Evolutionary conservation across 1,284 basidiomycete genomes (phyloP), one percentile per base, ranked within the genome.

Genomic region (Naganishia liquefaciens): DNA sequence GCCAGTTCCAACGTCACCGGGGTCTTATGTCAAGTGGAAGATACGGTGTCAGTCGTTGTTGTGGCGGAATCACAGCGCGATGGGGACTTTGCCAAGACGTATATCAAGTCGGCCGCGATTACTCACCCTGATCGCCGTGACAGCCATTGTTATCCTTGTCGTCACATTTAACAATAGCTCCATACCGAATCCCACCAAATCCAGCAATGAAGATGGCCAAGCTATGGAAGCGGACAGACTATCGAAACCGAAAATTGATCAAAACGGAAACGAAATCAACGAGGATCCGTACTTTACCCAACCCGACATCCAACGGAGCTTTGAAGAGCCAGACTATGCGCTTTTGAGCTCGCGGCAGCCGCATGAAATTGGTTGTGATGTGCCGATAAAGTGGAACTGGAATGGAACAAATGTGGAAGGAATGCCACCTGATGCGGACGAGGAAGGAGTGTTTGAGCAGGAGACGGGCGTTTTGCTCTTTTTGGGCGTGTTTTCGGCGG

Each of bases 271-370:
- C n/a, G 50, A 65, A 57, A 54, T 65, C 17, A 46, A 30, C 27
- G 53, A 54, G 11, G 63, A 64, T 25, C 46, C 37, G 27, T 47
- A 52, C 30, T 57, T 58, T 23, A 52, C 30, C 39, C 63, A 75
- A 51, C 70, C 72, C 53, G 73, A 75, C 44, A 70, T 75, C 10
- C 73, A 74, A 60, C 54, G 75, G 37, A 73, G 70, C 61, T 79
- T 78, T 54, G 78, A 79, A 60, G 79, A 79, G 65, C 79, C 79
- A 0, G 76, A 79, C 69, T 80, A 70, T 65, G 72, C 72, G 7
- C 67, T 80, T 27, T 64, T 79, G 54, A 71, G 70, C 43, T 70
- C 71, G 11, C 68, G n/a, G 25, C 78, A 77, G 65, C 79, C 79
- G 21, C 72, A 73, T 64, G 69, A 74, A 67, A 75, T 79, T n/a